Evolutionary conservation across 768 basidiomycete species (phyloP).

Genomic region (Hysterangium stoloniferum): DNA sequence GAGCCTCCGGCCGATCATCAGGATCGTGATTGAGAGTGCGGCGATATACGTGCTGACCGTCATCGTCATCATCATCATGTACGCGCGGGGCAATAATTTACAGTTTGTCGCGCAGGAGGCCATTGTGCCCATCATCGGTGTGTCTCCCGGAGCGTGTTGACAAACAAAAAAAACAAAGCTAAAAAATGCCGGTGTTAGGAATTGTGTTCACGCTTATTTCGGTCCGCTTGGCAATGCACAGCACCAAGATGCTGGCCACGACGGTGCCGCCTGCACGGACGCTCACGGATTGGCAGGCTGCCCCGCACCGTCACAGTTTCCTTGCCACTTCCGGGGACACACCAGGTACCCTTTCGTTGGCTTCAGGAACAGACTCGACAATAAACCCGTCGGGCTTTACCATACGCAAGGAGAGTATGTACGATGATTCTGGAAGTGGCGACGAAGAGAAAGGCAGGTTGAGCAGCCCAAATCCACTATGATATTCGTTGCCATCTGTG

Average conservation of each 20-base stretch:
- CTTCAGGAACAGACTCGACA: not conserved
- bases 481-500: too few species aligned
- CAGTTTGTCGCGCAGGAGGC: not conserved
- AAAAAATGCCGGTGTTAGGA: not conserved
- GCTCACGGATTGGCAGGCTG: not conserved
- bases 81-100: not conserved
- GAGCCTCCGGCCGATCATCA: not conserved
- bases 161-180: not conserved
- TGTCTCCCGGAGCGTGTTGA: not conserved
- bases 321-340: not conserved
- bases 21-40: not conserved
- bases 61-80: not conserved
- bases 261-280: not conserved
- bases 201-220: not conserved
- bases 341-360: not conserved
- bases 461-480: too few species aligned
- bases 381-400: not conserved
- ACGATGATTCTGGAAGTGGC: not conserved
- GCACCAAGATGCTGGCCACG: not conserved
- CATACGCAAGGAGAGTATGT: not conserved
- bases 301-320: not conserved
- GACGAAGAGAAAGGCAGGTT: not conserved
- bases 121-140: not conserved
- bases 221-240: not conserved
- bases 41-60: not conserved